Evolutionary conservation across 495 filamentous ascomycete species (phyloP).

Genomic region (Aspergillus diversus): DNA sequence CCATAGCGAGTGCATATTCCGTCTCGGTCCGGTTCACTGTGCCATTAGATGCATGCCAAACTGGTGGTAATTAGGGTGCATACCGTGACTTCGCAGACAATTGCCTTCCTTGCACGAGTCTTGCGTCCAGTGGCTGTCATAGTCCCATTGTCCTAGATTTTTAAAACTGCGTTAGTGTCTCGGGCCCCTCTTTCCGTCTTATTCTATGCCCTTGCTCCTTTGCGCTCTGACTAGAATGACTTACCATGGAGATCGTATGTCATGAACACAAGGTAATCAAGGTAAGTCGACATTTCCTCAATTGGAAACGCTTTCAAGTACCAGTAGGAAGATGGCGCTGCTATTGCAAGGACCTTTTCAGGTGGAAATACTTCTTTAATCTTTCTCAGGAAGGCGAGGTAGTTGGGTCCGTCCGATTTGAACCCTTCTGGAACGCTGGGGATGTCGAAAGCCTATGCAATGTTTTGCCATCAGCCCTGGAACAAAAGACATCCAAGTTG

Average conservation of each 20-base stretch:
- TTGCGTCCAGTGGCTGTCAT: conserved; percentile 24
- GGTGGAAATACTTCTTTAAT: no score
- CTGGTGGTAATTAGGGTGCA: background rate
- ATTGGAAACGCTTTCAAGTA: background rate
- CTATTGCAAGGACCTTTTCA: no score
- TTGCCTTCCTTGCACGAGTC: conserved; percentile 40
- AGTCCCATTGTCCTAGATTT: conserved; percentile 32
- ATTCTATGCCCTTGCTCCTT: background rate
- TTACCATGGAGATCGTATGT: conserved; percentile 32
- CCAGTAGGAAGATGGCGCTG: background rate
- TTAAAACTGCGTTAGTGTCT: background rate
- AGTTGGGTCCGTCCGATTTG: conserved; percentile 25
- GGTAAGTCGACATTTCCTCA: background rate
- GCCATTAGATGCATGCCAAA: background rate
- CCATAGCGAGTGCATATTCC: conserved; percentile 40
- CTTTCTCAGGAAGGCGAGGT: conserved; percentile 19
- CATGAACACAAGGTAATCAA: conserved; percentile 1
- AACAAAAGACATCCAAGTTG: background rate
- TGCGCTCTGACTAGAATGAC: background rate
- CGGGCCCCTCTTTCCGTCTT: background rate
- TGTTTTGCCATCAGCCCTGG: background rate
- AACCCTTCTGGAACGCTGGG: conserved; percentile 36
- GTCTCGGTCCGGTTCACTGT: conserved; percentile 50
- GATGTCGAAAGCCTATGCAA: conserved; percentile 36
- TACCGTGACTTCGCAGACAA: conserved; percentile 43